Evolutionary conservation across 202 grass and related monocot species (phyloP), one percentile per base, ranked within the genome.

Genomic region (Schoenoplectus tabernaemontani): DNA sequence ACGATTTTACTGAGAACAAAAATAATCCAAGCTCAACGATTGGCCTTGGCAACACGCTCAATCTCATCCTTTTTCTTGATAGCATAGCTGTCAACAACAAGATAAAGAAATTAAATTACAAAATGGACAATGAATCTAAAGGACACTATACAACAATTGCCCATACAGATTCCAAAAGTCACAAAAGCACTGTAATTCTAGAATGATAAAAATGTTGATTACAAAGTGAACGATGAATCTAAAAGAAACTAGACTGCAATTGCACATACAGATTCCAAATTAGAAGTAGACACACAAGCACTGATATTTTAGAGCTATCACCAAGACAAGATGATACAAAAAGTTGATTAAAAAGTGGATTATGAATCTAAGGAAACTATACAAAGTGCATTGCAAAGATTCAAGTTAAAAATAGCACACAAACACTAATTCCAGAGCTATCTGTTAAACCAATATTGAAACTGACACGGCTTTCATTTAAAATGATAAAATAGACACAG

Each of bases 1-100:
- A n/a, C n/a, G 15, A 30, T 64, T 64, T 33, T 34, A 30, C 39
- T 34, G n/a, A n/a, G 15, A n/a, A 62, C 41, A 43, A 64, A 23
- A 80, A 3, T 48, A 80, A 50, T 16, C 24, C 33, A 63, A 22
- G 19, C 64, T 82, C 42, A 90, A 80, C 85, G 85, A 64, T 90
- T 90, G 9, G 88, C 88, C 85, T 90, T 90, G 1, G 85, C 85
- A 16, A 90, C 88, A 87, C 88, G 85, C 20, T 90, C 88, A 12
- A 90, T 87, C 77, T 90, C 88, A 19, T 90, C 88, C 82, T 90
- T 90, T 63, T 90, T 90, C 85, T 87, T 90, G 64, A 87, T 90
- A 2, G 88, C 85, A 0, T 90, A 90, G 39, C 88, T 90, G 62
- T 15, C 65, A 28, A 39, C 1, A 65, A 65, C 0, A 48, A 26